A percentile compares a stretch with the other conserved stretches of the same genome.
Conservation (phyloP, 2,329 filamentous ascomycete genomes). For the Chrysoporthe austroafricana region DNA sequence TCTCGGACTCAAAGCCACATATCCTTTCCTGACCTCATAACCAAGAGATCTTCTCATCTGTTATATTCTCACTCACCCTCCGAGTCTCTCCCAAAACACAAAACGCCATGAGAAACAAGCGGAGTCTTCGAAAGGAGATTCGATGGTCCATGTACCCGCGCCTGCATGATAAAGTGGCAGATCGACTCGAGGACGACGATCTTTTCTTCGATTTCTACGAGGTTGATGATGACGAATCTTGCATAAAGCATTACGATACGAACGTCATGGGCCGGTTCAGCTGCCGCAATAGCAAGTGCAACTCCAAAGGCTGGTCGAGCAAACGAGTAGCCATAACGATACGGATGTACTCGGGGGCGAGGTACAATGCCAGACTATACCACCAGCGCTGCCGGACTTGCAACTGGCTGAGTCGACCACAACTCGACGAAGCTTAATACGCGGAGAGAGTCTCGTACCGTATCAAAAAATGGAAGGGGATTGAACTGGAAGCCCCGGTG, state of each 20-base stretch:
- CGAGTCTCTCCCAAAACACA: too few relatives aligned
- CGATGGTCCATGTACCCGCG: neutral
- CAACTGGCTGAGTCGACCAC: constrained; percentile 28
- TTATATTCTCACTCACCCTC: too few relatives aligned
- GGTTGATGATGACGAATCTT: neutral
- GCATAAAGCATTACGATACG: constrained; percentile 22
- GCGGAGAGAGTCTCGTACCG: constrained; percentile 35
- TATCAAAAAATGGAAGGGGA: constrained; percentile 35
- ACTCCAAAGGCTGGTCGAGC: constrained; percentile 27
- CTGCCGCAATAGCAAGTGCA: constrained; percentile 27
- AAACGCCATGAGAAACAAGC: neutral
- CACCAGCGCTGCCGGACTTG: constrained; percentile 34
- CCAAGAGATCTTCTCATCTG: neutral
- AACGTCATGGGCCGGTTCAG: constrained; percentile 31
- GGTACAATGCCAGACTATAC: constrained; percentile 35
- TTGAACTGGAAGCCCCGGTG: constrained; percentile 18
- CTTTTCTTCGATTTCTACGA: constrained; percentile 14
- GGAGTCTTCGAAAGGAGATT: too few relatives aligned
- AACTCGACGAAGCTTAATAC: constrained; percentile 32
- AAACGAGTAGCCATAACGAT: constrained; percentile 30
- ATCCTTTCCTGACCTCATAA: neutral
- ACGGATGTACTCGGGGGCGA: constrained; percentile 27
- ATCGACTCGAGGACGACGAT: constrained; percentile 13
- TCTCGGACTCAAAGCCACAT: neutral
- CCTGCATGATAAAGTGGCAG: neutral